These are phyloP conservation scores for Arachnopeziza araneosa DNA, from an alignment of 2,329 filamentous ascomycete species.

Conservation along the genomic window DNA sequence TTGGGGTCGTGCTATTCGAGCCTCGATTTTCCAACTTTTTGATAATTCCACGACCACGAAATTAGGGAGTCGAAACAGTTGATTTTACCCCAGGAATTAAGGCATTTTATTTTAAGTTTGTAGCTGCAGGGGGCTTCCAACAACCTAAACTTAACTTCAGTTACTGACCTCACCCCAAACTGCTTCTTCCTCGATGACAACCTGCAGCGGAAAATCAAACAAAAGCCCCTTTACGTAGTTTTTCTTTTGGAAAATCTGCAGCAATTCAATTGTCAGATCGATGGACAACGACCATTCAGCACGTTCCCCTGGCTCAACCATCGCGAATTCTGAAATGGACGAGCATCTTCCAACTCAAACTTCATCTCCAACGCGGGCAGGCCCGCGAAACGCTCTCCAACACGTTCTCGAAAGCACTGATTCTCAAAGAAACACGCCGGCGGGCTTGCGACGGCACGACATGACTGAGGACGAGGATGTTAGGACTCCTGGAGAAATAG, in stretches of 20 bases:
- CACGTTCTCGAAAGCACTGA: constrained; percentile 22
- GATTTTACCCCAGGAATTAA: too few species aligned
- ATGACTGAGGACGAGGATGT: constrained; percentile 30
- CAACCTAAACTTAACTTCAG: too few species aligned
- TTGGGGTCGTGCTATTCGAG: too few species aligned
- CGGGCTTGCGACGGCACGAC: constrained; percentile 15
- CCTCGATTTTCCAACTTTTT: too few species aligned
- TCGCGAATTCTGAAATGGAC: constrained; percentile 28
- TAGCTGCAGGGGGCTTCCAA: too few species aligned
- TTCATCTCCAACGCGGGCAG: constrained; percentile 25
- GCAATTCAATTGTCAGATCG: not conserved
- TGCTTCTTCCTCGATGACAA: too few species aligned
- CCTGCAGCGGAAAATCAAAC: too few species aligned
- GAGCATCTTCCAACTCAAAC: constrained; percentile 22
- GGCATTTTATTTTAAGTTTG: too few species aligned
- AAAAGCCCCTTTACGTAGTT: too few species aligned
- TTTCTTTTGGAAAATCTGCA: not conserved
- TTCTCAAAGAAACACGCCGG: constrained; percentile 21
- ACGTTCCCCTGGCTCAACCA: constrained; percentile 25
- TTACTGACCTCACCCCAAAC: too few species aligned
- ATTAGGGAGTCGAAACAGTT: too few species aligned
- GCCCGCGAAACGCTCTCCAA: constrained; percentile 25
- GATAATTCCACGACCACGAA: too few species aligned
- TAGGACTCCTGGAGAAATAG: constrained; percentile 19
- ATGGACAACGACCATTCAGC: not conserved